Evolutionary conservation across 768 basidiomycete genomes (phyloP).

Genomic region (Mycena kentingensis): DNA sequence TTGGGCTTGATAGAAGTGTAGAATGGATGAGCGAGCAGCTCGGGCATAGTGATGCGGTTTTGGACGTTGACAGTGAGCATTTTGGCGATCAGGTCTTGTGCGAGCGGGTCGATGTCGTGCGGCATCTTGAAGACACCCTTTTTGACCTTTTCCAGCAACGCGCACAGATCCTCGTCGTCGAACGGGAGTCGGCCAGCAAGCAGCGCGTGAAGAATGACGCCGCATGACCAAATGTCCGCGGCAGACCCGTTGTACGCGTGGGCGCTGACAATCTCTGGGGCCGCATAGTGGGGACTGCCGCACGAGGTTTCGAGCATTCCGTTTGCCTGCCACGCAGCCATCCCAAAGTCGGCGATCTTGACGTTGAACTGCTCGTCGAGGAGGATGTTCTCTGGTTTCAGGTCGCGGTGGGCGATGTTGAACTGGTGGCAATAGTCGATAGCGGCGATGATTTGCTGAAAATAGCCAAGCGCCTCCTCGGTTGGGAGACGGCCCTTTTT

Average conservation of each 20-base stretch:
- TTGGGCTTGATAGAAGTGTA: slow-evolving; percentile 58
- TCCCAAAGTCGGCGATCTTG: slow-evolving; percentile 97
- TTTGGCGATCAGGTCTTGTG: slow-evolving; percentile 72
- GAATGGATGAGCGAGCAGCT: slow-evolving; percentile 82
- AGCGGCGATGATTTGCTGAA: slow-evolving; percentile 90
- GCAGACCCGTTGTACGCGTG: slow-evolving; percentile 80
- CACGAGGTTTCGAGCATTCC: slow-evolving; percentile 78
- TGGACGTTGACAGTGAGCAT: slow-evolving; percentile 81
- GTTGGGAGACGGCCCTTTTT: slow-evolving; percentile 69
- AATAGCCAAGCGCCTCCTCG: slow-evolving; percentile 79
- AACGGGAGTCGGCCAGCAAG: slow-evolving; percentile 88
- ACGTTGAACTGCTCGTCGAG: slow-evolving; percentile 82
- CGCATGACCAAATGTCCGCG: slow-evolving; percentile 98
- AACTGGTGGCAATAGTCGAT: slow-evolving; percentile 94
- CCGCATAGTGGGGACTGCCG: slow-evolving; percentile 94
- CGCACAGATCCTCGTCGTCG: slow-evolving; percentile 81
- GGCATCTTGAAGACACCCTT: slow-evolving; percentile 76
- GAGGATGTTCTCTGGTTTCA: slow-evolving; percentile 93
- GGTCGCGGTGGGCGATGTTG: slow-evolving; percentile 91
- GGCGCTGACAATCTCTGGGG: slow-evolving; percentile 87
- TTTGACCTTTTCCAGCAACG: slow-evolving; percentile 81
- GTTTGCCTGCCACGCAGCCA: slow-evolving; percentile 88
- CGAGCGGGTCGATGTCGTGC: slow-evolving; percentile 61
- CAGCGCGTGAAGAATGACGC: slow-evolving; percentile 90
- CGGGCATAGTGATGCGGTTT: slow-evolving; percentile 79